A percentile compares a stretch with the other conserved stretches of the same genome.
Evolutionary conservation across 2,329 filamentous ascomycete species (phyloP).

Genomic region (Aspergillus fischeri): DNA sequence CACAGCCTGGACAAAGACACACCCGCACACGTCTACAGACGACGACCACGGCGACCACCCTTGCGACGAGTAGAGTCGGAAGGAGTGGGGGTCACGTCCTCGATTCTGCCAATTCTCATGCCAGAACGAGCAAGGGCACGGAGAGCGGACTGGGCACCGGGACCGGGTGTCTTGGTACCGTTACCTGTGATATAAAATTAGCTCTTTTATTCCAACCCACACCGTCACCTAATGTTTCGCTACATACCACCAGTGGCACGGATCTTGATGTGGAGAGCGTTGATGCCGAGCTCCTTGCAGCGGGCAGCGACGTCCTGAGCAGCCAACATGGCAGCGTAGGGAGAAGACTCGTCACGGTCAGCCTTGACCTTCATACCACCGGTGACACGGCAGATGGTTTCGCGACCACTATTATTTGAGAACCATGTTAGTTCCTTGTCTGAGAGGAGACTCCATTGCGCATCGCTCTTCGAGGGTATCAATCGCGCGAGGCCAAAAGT

Average conservation of each 20-base stretch:
- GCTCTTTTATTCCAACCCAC: not conserved
- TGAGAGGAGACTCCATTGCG: not conserved
- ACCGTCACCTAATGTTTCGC: not conserved
- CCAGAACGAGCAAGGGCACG: conserved; percentile 97
- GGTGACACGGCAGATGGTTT: conserved; percentile 99
- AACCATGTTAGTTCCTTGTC: conserved; percentile 7
- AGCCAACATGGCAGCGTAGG: conserved; percentile 99
- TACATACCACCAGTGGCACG: conserved; percentile 90
- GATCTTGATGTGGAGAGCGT: conserved; percentile 99
- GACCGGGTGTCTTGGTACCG: conserved; percentile 99
- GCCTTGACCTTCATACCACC: conserved; percentile 99
- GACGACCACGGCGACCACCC: conserved; percentile 99
- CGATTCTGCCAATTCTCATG: conserved; percentile 99
- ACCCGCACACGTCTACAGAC: conserved; percentile 70
- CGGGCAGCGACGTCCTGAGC: conserved; percentile 95
- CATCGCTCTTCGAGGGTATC: conserved; percentile 6
- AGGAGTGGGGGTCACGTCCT: conserved; percentile 98
- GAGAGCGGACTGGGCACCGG: conserved; percentile 98
- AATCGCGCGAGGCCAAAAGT: not conserved
- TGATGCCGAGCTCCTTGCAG: conserved; percentile 82
- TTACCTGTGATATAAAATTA: conserved; percentile 61
- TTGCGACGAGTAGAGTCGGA: conserved; percentile 99
- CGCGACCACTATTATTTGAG: conserved; percentile 70
- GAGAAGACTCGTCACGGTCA: conserved; percentile 99
- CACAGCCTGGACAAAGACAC: conserved; percentile 24